Percentiles rank a stretch among this genome's conserved stretches.
phyloP scores from a whole-genome alignment of 2,329 filamentous ascomycete genomes.

The Cytospora mali region DNA sequence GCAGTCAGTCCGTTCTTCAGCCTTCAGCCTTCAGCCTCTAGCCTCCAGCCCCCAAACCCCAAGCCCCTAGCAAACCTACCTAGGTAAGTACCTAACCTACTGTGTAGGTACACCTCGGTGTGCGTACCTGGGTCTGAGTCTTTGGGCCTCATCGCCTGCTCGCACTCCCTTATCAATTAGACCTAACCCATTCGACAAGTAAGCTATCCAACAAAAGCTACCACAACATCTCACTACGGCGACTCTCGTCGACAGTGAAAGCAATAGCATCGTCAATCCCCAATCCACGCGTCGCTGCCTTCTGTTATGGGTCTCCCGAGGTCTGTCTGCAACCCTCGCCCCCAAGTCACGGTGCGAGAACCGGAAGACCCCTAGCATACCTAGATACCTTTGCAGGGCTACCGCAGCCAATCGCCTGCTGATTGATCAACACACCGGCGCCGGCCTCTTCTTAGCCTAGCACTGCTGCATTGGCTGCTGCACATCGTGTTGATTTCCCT shows the following conservation, averaged over 20 bases:
- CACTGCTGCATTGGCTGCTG: slow-evolving; percentile 21
- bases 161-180: neutral
- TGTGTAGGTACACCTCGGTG: no score
- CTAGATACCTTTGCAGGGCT: slow-evolving; percentile 16
- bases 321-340: neutral
- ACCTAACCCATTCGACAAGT: neutral
- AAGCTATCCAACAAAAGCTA: neutral
- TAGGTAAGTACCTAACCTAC: no score
- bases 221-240: neutral
- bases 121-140: no score
- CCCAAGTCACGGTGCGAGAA: no score
- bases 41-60: no score
- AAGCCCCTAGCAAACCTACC: no score
- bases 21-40: neutral
- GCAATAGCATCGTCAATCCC: neutral
- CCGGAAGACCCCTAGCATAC: slow-evolving; percentile 10
- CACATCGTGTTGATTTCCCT: slow-evolving; percentile 10
- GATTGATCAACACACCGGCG: slow-evolving; percentile 23
- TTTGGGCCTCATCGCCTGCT: neutral
- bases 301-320: neutral
- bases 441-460: slow-evolving; percentile 21
- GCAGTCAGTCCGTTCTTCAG: neutral
- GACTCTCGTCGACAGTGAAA: neutral
- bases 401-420: slow-evolving; percentile 17
- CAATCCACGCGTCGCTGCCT: neutral